Evolutionary conservation across 352 stramenopile species (phyloP).

Genomic region (Pythium aristosporum): DNA sequence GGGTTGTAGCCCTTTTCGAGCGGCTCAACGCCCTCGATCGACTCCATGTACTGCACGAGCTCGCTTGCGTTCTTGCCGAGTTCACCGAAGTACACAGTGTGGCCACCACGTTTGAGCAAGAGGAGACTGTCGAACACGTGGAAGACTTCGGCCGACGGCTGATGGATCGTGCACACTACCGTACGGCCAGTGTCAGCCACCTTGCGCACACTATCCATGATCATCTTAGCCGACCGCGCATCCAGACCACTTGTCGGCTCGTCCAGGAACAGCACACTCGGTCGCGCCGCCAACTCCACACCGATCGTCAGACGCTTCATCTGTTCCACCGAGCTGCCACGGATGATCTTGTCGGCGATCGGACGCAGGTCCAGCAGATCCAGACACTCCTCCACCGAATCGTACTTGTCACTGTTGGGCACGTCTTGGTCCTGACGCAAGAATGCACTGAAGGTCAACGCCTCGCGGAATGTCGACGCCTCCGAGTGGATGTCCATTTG

Average conservation of each 20-base stretch:
- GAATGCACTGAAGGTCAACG: slow-evolving; percentile 41
- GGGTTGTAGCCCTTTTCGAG: slow-evolving; percentile 74
- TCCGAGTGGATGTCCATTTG: slow-evolving; percentile 33
- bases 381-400: slow-evolving; percentile 30
- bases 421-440: slow-evolving; percentile 40
- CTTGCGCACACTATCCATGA: slow-evolving; percentile 83
- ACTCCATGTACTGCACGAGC: slow-evolving; percentile 67
- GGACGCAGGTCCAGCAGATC: slow-evolving; percentile 26
- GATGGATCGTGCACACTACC: slow-evolving; percentile 39
- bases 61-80: slow-evolving; percentile 11
- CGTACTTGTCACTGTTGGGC: slow-evolving; percentile 25
- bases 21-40: slow-evolving; percentile 51
- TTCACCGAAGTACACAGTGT: slow-evolving; percentile 60
- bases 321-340: slow-evolving; percentile 40
- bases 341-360: slow-evolving; percentile 35
- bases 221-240: slow-evolving; percentile 66
- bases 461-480: slow-evolving; percentile 25
- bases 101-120: slow-evolving; percentile 73
- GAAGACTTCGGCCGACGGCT: slow-evolving; percentile 81
- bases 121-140: slow-evolving; percentile 71
- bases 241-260: slow-evolving; percentile 88
- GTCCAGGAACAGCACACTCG: slow-evolving; percentile 84
- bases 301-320: slow-evolving; percentile 79
- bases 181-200: slow-evolving; percentile 53
- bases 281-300: slow-evolving; percentile 88